Evolutionary conservation across 179 eudicot species (phyloP).

Genomic region (Beta corolliflora): DNA sequence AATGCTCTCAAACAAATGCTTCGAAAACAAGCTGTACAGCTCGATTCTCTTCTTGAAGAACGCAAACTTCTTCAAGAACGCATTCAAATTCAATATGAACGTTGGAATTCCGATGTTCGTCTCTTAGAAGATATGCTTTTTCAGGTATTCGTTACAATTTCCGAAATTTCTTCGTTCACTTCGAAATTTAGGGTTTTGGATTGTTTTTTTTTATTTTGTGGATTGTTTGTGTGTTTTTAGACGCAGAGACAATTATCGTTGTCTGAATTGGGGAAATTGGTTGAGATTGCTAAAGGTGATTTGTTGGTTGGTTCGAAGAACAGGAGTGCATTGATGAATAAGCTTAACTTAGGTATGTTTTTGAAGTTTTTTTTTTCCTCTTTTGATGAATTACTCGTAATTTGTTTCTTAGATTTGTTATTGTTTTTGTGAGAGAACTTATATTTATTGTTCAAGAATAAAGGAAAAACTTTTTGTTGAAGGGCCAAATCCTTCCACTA

Average conservation of each 20-base stretch:
- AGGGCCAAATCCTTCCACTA: too few species aligned
- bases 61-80: conserved; percentile 44
- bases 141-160: conserved; percentile 37
- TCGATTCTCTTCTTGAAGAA: conserved; percentile 42
- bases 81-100: conserved; percentile 26
- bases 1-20: conserved; percentile 42
- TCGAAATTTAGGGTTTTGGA: conserved; percentile 8
- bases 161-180: neutral
- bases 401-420: neutral
- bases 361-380: neutral
- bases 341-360: conserved; percentile 51
- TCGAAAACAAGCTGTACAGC: conserved; percentile 36
- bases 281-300: conserved; percentile 41
- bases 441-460: neutral
- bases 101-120: conserved; percentile 39
- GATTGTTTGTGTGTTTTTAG: conserved; percentile 29
- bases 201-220: conserved; percentile 20
- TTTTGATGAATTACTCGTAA: neutral
- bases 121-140: conserved; percentile 33
- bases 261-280: conserved; percentile 32
- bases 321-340: conserved; percentile 35
- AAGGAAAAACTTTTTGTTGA: too few species aligned
- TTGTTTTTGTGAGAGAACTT: neutral
- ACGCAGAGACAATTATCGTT: conserved; percentile 36
- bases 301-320: conserved; percentile 40